Percentiles rank a stretch among this genome's conserved stretches.
Evolutionary conservation across 176 grass and related monocot genomes (phyloP).

Genomic region (Juncus effusus): DNA sequence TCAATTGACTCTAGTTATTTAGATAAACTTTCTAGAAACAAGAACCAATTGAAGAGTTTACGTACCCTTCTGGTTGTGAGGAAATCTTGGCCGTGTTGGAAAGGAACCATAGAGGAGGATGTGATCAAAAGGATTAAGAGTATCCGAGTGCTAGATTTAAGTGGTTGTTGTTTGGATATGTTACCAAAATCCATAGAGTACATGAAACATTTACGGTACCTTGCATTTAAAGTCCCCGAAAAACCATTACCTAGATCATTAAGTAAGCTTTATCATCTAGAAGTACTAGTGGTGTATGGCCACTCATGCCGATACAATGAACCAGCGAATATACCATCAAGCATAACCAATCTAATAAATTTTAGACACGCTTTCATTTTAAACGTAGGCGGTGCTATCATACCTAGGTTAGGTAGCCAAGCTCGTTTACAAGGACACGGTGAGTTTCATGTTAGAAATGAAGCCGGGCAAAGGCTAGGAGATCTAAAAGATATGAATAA

Average conservation of each 20-base stretch:
- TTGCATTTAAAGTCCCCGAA: constrained; percentile 32
- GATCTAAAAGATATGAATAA: constrained; percentile 40
- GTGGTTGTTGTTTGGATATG: constrained; percentile 30
- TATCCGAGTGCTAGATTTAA: constrained; percentile 47
- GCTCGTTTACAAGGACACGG: constrained; percentile 35
- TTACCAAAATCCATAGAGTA: constrained; percentile 30
- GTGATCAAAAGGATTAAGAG: constrained; percentile 38
- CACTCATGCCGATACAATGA: constrained; percentile 45
- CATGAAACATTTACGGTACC: constrained; percentile 45
- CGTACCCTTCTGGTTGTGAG: constrained; percentile 39
- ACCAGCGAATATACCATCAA: constrained; percentile 27
- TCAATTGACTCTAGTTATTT: constrained; percentile 23
- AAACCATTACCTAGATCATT: constrained; percentile 27
- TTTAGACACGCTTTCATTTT: constrained; percentile 39
- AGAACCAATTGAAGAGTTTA: constrained; percentile 27
- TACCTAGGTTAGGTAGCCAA: constrained; percentile 39
- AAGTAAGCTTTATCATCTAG: constrained; percentile 41
- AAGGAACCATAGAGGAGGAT: constrained; percentile 29
- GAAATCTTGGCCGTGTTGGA: constrained; percentile 23
- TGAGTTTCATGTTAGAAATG: constrained; percentile 48
- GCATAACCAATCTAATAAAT: constrained; percentile 41
- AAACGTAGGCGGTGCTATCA: constrained; percentile 22
- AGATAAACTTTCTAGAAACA: constrained; percentile 1
- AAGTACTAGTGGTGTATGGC: constrained; percentile 32
- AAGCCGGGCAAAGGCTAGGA: constrained; percentile 37